A percentile compares a stretch with the other conserved stretches of the same genome.
Evolutionary conservation across 768 basidiomycete genomes (phyloP).

Genomic region (Mycena leptocephala): DNA sequence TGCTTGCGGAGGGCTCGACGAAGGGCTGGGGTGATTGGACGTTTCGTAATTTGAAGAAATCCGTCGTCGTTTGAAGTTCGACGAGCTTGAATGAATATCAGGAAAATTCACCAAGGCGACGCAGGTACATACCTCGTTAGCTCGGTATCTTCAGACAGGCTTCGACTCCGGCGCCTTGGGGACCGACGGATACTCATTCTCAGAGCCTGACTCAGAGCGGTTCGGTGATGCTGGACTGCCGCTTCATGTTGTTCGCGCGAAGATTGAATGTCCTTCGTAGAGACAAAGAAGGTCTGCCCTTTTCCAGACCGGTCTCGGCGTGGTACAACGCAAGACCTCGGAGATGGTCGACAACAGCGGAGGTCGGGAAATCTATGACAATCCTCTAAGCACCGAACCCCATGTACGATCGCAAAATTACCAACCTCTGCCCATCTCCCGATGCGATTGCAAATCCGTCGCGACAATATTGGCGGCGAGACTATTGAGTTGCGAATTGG

Average conservation of each 20-base stretch:
- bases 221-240: constrained; percentile 51
- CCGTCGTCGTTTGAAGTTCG: constrained; percentile 60
- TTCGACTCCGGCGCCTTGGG: constrained; percentile 60
- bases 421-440: constrained; percentile 63
- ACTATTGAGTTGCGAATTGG: constrained; percentile 39
- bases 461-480: constrained; percentile 51
- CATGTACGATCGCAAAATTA: not conserved
- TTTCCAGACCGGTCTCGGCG: constrained; percentile 34
- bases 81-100: constrained; percentile 43
- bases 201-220: constrained; percentile 55
- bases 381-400: not conserved
- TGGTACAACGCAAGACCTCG: constrained; percentile 58
- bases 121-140: constrained; percentile 54
- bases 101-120: not conserved
- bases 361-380: constrained; percentile 61
- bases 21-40: constrained; percentile 50
- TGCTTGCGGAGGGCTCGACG: constrained; percentile 51
- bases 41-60: constrained; percentile 55
- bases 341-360: constrained; percentile 66
- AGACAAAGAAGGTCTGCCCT: constrained; percentile 43
- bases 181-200: constrained; percentile 61
- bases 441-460: constrained; percentile 60
- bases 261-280: constrained; percentile 48
- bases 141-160: constrained; percentile 58
- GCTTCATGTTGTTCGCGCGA: constrained; percentile 52